Conservation (phyloP, 2,329 filamentous ascomycete species). For the Colletotrichum lupini region DNA sequence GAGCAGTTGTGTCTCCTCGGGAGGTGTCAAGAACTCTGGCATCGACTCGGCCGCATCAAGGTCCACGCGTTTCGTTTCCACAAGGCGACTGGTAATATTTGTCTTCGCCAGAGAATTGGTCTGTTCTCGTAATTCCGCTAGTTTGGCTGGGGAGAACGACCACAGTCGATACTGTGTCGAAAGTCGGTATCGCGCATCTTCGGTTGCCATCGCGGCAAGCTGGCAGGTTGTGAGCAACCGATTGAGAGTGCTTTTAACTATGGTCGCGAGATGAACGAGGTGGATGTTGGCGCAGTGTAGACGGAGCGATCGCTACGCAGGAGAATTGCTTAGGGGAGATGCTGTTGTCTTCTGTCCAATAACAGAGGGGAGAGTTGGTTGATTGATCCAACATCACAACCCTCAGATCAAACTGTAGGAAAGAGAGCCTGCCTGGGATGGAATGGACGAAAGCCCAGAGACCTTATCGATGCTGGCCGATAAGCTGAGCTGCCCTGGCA, state of each 20-base stretch:
- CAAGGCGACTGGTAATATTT: slow-evolving; percentile 70
- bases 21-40: slow-evolving; percentile 83
- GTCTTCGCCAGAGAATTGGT: slow-evolving; percentile 80
- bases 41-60: slow-evolving; percentile 48
- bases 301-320: not conserved
- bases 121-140: slow-evolving; percentile 77
- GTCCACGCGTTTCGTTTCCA: slow-evolving; percentile 45
- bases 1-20: slow-evolving; percentile 85
- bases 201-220: slow-evolving; percentile 71
- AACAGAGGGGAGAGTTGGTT: not conserved
- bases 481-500: not conserved
- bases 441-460: not conserved
- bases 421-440: not conserved
- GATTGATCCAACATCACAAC: not conserved
- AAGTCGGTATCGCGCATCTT: slow-evolving; percentile 90
- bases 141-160: slow-evolving; percentile 84
- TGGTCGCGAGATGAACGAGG: not conserved
- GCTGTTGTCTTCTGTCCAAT: not conserved
- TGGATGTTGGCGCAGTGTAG: not conserved
- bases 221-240: not conserved
- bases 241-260: not conserved
- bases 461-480: not conserved
- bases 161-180: slow-evolving; percentile 93
- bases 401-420: not conserved
- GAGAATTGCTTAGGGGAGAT: not conserved